Conservation (phyloP, 176 grass and related monocot species). For the Panicum miliaceum region DNA sequence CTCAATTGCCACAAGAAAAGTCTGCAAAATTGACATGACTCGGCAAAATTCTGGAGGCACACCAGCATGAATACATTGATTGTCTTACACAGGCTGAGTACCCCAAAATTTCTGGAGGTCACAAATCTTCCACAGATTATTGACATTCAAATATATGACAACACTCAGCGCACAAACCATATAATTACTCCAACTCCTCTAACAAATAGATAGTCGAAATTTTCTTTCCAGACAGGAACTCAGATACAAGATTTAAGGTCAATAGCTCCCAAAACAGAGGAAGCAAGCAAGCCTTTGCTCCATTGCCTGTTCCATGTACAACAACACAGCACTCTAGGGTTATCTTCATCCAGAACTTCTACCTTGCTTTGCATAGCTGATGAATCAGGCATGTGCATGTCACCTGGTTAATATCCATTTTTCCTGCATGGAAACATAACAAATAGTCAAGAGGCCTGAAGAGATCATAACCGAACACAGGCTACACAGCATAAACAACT, state of each 20-base stretch:
- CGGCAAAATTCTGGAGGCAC: too few relatives aligned
- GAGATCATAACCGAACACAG: not conserved
- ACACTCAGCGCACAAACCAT: not conserved
- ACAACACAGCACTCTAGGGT: not conserved
- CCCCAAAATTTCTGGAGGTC: not conserved
- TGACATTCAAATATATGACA: not conserved
- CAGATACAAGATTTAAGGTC: not conserved
- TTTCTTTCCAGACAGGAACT: not conserved
- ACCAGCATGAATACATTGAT: not conserved
- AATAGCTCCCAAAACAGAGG: constrained; percentile 1
- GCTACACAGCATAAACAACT: constrained; percentile 3
- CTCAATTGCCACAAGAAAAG: not conserved
- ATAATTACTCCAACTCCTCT: not conserved
- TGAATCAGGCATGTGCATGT: constrained; percentile 20
- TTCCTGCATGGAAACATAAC: constrained; percentile 35
- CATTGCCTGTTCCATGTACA: constrained; percentile 27
- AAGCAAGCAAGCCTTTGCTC: not conserved
- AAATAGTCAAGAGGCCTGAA: not conserved
- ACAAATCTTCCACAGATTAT: not conserved
- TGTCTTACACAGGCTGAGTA: not conserved
- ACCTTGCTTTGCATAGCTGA: not conserved
- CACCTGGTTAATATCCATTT: constrained; percentile 22
- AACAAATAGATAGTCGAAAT: not conserved
- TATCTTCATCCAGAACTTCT: constrained; percentile 3
- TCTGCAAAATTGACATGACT: too few relatives aligned